These are phyloP conservation scores for Leccinum solheimii DNA, from an alignment of 1,284 basidiomycete genomes.

Conservation along the genomic window DNA sequence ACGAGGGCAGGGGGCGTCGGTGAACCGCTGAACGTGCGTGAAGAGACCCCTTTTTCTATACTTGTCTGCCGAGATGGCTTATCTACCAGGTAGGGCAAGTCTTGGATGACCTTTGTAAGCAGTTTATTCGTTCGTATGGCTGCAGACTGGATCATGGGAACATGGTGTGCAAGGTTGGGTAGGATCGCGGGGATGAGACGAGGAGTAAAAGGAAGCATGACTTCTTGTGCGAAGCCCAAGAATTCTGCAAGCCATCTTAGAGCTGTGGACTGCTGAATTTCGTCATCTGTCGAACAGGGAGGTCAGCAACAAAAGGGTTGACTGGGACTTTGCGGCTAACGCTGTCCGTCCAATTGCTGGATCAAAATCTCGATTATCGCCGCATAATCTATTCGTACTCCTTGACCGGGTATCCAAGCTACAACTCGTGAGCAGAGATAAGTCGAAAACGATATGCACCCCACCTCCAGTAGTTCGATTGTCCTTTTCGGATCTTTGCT, in stretches of 20 bases:
- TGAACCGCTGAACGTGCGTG: constrained; percentile 43
- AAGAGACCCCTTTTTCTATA: constrained; percentile 32
- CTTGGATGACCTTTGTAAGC: constrained; percentile 84
- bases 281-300: constrained; percentile 61
- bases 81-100: constrained; percentile 72
- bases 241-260: constrained; percentile 94
- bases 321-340: constrained; percentile 48
- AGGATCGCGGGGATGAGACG: constrained; percentile 90
- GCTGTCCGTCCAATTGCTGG: constrained; percentile 83
- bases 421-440: constrained; percentile 25
- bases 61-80: constrained; percentile 43
- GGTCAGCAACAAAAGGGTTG: constrained; percentile 2
- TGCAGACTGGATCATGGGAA: constrained; percentile 83
- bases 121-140: constrained; percentile 87
- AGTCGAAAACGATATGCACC: constrained; percentile 18
- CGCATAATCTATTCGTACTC: constrained; percentile 87
- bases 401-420: constrained; percentile 93
- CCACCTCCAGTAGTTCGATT: constrained; percentile 66
- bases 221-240: constrained; percentile 83
- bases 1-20: constrained; percentile 49
- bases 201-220: constrained; percentile 94
- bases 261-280: constrained; percentile 86
- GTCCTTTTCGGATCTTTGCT: constrained; percentile 49
- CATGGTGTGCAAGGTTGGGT: constrained; percentile 92
- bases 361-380: constrained; percentile 95